Percentiles rank a stretch among this genome's conserved stretches.
phyloP scores from a whole-genome alignment of 2,329 filamentous ascomycete genomes.

The Sporothrix globosa region DNA sequence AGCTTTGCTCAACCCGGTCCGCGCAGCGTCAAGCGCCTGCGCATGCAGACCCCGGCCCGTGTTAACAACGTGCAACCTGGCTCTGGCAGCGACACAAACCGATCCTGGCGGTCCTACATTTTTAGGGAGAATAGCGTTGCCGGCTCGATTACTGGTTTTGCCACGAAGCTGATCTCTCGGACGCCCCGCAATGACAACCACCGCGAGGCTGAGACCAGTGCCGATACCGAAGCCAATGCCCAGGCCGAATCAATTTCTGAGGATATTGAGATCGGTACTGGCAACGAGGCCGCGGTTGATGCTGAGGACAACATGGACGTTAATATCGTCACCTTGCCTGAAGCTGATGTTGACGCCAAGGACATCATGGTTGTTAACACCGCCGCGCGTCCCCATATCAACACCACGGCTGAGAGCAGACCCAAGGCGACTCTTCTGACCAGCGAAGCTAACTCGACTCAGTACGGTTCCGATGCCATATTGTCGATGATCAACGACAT shows the following conservation, averaged over 20 bases:
- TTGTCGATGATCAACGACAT: conserved; percentile 33
- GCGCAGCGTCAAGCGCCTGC: conserved; percentile 17
- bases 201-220: conserved; percentile 13
- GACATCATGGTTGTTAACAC: neutral
- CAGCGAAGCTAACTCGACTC: conserved; percentile 30
- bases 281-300: neutral
- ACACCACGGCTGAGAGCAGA: neutral
- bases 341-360: neutral
- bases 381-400: conserved; percentile 10
- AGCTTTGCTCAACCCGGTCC: neutral
- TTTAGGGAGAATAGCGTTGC: conserved; percentile 34
- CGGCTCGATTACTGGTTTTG: conserved; percentile 32
- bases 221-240: conserved; percentile 30
- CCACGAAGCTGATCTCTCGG: conserved; percentile 31
- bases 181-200: neutral
- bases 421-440: neutral
- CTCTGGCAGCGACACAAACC: conserved; percentile 7
- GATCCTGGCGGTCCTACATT: conserved; percentile 32
- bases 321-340: neutral
- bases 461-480: conserved; percentile 34
- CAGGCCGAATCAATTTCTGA: neutral
- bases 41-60: neutral
- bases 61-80: conserved; percentile 6
- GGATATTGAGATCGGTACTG: neutral
- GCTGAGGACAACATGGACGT: conserved; percentile 6